Evolutionary conservation across 306 rosid genomes (phyloP).

Genomic region (Pterocarpus santalinus): DNA sequence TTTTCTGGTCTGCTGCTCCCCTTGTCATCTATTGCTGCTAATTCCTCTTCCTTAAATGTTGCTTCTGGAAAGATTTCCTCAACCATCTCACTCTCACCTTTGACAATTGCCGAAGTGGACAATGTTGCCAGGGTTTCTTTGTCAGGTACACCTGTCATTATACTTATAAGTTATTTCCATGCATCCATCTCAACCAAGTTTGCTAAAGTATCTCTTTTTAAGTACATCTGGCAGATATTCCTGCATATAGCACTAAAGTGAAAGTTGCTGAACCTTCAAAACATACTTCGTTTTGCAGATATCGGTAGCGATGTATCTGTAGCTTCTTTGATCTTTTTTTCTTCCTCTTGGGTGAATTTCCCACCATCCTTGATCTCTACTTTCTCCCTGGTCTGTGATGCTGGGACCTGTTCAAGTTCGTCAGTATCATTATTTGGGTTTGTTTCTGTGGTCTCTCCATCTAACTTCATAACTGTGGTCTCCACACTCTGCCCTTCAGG

Average conservation of each 20-base stretch:
- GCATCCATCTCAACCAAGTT: not conserved
- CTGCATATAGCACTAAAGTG: not conserved
- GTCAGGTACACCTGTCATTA: not conserved
- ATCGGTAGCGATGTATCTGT: not conserved
- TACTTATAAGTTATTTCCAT: not conserved
- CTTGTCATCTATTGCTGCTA: not conserved
- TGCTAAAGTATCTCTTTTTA: not conserved
- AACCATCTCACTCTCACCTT: not conserved
- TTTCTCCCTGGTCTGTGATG: not conserved
- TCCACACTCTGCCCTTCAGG: not conserved
- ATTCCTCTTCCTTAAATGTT: not conserved
- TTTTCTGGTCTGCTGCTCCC: not conserved
- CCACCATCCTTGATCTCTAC: not conserved
- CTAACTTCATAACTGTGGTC: not conserved
- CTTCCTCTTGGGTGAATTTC: constrained; percentile 6
- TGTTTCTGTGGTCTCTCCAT: not conserved
- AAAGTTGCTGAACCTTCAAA: not conserved
- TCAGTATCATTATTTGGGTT: not conserved
- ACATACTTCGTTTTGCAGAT: not conserved
- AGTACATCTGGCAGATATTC: not conserved
- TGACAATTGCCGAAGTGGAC: not conserved
- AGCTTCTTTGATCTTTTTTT: not conserved
- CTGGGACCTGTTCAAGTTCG: not conserved
- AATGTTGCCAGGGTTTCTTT: not conserved
- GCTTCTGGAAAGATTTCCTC: not conserved